These are phyloP conservation scores for Globisporangium abappressorium DNA, from an alignment of 352 stramenopile genomes.

Conservation along the genomic window DNA sequence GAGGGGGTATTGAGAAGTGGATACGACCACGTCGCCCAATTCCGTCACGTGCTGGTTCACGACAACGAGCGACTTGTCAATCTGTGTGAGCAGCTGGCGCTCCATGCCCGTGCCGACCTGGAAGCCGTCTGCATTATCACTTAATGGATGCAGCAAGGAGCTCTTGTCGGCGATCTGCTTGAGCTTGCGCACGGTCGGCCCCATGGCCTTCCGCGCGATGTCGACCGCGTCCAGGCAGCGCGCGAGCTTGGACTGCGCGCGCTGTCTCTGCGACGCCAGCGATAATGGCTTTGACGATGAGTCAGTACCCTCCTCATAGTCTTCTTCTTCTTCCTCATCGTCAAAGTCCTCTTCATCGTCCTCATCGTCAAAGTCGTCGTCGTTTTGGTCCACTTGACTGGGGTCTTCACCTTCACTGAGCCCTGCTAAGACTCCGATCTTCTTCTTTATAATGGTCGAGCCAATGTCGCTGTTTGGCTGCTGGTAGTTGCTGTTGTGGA, in stretches of 20 bases:
- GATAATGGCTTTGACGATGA: background rate
- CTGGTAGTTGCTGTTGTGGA: conserved; percentile 4
- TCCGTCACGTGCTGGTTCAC: conserved; percentile 25
- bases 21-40: conserved; percentile 9
- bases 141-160: background rate
- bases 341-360: conserved; percentile 3
- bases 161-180: background rate
- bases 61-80: conserved; percentile 27
- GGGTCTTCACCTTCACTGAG: background rate
- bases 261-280: conserved; percentile 5
- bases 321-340: background rate
- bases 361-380: conserved; percentile 6
- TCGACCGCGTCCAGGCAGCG: conserved; percentile 46
- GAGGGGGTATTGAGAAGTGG: background rate
- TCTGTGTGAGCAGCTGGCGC: conserved; percentile 28
- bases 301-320: background rate
- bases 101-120: conserved; percentile 27
- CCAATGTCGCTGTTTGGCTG: background rate
- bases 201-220: conserved; percentile 37
- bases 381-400: background rate
- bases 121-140: background rate
- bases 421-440: background rate
- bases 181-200: conserved; percentile 30
- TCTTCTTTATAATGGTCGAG: background rate
- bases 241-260: conserved; percentile 20